Percentiles rank a stretch among this genome's conserved stretches.
phyloP scores from a whole-genome alignment of 1,284 basidiomycete species.

The Rhodotorula glutinis region DNA sequence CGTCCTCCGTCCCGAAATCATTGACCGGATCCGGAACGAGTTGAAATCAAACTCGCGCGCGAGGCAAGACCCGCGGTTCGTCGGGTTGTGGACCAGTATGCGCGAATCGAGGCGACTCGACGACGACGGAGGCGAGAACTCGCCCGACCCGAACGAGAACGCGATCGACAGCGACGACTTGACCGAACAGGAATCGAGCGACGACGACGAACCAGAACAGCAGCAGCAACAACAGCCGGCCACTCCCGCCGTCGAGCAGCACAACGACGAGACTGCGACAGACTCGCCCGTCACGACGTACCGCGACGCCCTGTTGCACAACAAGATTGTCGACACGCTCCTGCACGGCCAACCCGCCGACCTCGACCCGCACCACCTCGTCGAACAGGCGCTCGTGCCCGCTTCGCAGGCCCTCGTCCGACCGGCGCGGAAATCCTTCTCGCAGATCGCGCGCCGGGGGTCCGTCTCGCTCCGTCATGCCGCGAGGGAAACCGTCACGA shows the following conservation, averaged over 20 bases:
- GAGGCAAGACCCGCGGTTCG: conserved; percentile 17
- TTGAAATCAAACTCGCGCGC: conserved; percentile 4
- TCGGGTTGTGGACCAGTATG: conserved; percentile 25
- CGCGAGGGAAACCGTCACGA: conserved; percentile 7
- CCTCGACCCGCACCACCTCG: neutral
- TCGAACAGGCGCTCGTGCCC: neutral
- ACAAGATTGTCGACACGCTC: conserved; percentile 27
- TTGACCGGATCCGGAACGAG: conserved; percentile 12
- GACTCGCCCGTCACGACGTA: neutral
- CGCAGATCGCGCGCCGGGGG: conserved; percentile 3
- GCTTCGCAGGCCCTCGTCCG: conserved; percentile 20
- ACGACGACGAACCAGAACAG: neutral
- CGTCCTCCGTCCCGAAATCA: conserved; percentile 14
- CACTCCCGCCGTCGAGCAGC: too few species aligned
- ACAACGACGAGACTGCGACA: neutral
- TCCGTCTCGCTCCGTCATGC: conserved; percentile 13
- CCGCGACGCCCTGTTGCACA: conserved; percentile 19
- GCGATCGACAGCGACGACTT: conserved; percentile 5
- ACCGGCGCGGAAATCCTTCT: neutral
- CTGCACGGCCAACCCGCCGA: conserved; percentile 3
- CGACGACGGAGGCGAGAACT: conserved; percentile 1
- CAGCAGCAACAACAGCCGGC: neutral
- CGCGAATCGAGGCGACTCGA: conserved; percentile 7
- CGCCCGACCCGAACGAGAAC: conserved; percentile 6
- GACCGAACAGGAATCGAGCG: neutral